phyloP scores from a whole-genome alignment of 371 early-diverging fungal species.

The Chytridiales sp. region DNA sequence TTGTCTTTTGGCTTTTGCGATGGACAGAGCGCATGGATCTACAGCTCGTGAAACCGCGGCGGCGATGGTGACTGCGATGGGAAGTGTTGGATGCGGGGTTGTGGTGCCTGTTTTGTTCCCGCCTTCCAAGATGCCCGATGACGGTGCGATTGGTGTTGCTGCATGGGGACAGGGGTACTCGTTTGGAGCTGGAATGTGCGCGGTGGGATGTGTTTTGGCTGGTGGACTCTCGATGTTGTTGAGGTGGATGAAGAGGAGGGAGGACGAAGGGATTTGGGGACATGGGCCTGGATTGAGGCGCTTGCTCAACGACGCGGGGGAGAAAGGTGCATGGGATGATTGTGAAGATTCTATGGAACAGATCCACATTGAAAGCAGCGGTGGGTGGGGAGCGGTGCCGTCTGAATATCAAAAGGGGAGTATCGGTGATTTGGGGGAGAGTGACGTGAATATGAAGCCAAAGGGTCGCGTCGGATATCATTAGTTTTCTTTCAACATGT shows the following conservation, averaged over 20 bases:
- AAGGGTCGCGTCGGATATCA: no score
- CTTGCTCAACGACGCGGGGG: conserved; percentile 41
- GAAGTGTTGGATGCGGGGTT: conserved; percentile 9
- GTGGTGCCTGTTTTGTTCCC: conserved; percentile 18
- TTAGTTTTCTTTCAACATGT: no score
- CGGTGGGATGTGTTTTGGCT: conserved; percentile 6
- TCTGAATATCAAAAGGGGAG: neutral
- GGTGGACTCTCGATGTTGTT: conserved; percentile 22
- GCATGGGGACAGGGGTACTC: conserved; percentile 13
- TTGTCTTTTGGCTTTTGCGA: conserved; percentile 28
- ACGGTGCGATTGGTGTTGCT: conserved; percentile 11
- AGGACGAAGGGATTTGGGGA: conserved; percentile 30
- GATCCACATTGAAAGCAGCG: neutral
- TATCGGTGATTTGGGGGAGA: neutral
- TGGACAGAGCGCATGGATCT: conserved; percentile 30
- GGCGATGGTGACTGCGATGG: conserved; percentile 18
- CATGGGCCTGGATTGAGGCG: conserved; percentile 32
- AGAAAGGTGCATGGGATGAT: conserved; percentile 41
- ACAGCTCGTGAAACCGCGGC: conserved; percentile 29
- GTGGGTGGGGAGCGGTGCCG: neutral
- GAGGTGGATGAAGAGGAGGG: conserved; percentile 22
- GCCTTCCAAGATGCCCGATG: conserved; percentile 11
- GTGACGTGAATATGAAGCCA: conserved; percentile 1
- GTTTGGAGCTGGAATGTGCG: conserved; percentile 17
- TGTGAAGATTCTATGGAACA: neutral